Percentiles rank a stretch among this genome's conserved stretches.
Evolutionary conservation across 1,139 yeast species (phyloP).

Genomic region (Pichia sp.): DNA sequence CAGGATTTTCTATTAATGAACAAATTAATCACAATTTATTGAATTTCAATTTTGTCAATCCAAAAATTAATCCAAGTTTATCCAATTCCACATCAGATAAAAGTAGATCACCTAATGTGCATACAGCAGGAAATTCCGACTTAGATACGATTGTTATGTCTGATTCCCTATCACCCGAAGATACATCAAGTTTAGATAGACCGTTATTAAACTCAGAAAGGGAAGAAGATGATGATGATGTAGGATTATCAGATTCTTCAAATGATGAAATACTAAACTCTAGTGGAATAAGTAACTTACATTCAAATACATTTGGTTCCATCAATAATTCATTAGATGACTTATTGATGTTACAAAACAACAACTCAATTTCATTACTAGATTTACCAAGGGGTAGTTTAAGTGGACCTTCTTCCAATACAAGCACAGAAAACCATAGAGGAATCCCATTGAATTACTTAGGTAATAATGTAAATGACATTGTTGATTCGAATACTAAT

Average conservation of each 20-base stretch:
- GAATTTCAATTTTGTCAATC: not conserved
- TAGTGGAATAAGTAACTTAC: not conserved
- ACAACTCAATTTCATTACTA: not conserved
- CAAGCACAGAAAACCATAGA: not conserved
- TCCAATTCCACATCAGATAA: not conserved
- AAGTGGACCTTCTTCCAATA: not conserved
- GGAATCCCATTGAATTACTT: not conserved
- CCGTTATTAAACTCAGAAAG: not conserved
- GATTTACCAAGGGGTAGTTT: not conserved
- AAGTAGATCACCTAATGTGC: not conserved
- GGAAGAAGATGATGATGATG: not conserved
- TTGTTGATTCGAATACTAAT: not conserved
- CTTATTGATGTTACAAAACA: conserved; percentile 1
- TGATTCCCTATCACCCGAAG: not conserved
- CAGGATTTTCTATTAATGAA: conserved; percentile 11
- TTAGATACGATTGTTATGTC: not conserved
- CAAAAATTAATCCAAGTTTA: not conserved
- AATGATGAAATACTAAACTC: not conserved
- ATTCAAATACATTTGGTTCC: conserved; percentile 2
- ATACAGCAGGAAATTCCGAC: not conserved
- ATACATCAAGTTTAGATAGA: conserved; percentile 1
- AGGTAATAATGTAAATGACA: conserved; percentile 1
- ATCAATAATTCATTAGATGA: conserved; percentile 8
- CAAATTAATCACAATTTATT: not conserved
- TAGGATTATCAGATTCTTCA: conserved; percentile 2